Evolutionary conservation across 2,329 filamentous ascomycete species (phyloP), one percentile per base, ranked within the genome.

Genomic region (Rasamsonia emersonii): DNA sequence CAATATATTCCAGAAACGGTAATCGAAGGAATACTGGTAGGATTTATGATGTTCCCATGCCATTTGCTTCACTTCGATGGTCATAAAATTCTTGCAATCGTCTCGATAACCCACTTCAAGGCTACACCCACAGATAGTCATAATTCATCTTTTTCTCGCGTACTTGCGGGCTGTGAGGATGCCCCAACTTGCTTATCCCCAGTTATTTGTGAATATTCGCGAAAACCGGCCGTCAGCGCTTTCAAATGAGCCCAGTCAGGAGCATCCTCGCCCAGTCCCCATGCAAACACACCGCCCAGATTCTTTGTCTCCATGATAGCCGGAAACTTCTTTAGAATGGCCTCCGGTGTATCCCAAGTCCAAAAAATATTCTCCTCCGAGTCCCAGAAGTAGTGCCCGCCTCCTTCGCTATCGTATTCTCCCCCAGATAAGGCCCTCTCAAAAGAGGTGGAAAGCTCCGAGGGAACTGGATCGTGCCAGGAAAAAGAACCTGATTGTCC

Each of bases 401-500:
- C 57, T 3, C 37, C 41, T 9, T 38, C 29, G 9, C 47, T 37
- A 33, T 64, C 61, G 4, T 45, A 56, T 24, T 58, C 42, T 10
- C 64, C 61, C 16, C 64, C 46, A 3, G 47, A 33, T 4, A 65
- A 35, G 6, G 68, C 71, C 13, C 51, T 52, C 15, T 51, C 42
- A 54, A 72, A 72, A 0, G 55, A 64, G 1, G 45, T 47, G 5
- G 46, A 36, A 7, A 61, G 44, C 24, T 61, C 52, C 7, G 42
- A 24, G 9, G 53, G 37, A 43, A 62, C 15, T 44, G 52, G 5
- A 33, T 52, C 30, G 23, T 47, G 39, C 43, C 43, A 49, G 15
- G 45, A 44, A 23, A 79, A 77, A 1, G 62, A 68, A 3, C 71
- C 73, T 0, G 71, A 69, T 21, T 59, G 69, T n/a, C 73, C 71